Conservation (phyloP, 1,284 basidiomycete genomes). For the Rhodotorula sp. region DNA sequence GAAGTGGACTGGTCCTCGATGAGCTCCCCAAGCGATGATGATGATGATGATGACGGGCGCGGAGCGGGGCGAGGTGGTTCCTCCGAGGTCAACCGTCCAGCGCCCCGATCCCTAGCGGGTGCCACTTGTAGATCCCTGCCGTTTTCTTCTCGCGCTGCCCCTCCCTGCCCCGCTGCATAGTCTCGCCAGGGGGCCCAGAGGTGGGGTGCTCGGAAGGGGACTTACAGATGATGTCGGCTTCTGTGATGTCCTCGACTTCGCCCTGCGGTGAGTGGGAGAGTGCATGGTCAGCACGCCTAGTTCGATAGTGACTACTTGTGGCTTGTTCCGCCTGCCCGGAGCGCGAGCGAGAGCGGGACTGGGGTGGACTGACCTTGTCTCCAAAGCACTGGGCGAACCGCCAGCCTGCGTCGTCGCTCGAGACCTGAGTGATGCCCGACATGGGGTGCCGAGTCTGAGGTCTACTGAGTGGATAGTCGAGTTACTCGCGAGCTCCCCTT, state of each 20-base stretch:
- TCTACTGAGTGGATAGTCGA: no score
- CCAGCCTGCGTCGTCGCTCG: constrained; percentile 81
- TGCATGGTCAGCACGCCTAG: no score
- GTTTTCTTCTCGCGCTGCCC: no score
- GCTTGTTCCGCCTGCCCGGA: no score
- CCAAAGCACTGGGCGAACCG: constrained; percentile 99
- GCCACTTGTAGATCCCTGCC: no score
- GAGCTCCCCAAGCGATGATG: background rate
- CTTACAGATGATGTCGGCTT: constrained; percentile 90
- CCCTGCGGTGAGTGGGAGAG: constrained; percentile 37
- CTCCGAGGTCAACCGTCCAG: no score
- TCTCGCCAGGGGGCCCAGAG: no score
- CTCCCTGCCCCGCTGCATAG: no score
- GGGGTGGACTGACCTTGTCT: constrained; percentile 70
- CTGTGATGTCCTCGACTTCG: constrained; percentile 97
- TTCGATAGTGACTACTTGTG: background rate
- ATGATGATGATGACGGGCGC: no score
- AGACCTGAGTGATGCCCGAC: constrained; percentile 10
- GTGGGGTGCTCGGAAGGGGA: background rate
- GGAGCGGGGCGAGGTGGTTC: no score
- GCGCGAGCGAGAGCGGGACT: no score
- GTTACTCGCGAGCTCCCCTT: background rate
- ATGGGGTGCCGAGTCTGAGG: background rate
- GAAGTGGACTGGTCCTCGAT: background rate
- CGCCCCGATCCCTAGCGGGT: no score